These are phyloP conservation scores for Fusarium stilboides DNA, from an alignment of 2,329 filamentous ascomycete genomes.

Conservation along the genomic window DNA sequence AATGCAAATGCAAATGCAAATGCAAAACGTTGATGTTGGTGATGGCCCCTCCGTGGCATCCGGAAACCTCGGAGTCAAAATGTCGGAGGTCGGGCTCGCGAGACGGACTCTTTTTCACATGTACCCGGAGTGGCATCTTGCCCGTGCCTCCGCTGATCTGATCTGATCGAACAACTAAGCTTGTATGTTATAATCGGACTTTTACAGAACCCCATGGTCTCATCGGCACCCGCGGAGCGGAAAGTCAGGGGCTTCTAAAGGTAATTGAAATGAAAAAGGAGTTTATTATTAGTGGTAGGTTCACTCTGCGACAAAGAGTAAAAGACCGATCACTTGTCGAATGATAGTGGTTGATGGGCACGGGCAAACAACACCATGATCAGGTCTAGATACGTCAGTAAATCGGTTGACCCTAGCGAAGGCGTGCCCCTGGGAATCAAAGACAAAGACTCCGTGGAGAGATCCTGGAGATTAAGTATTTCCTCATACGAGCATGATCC, in stretches of 20 bases:
- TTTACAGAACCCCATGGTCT: neutral
- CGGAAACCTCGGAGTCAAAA: slow-evolving; percentile 24
- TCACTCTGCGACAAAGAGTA: no score
- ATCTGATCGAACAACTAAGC: neutral
- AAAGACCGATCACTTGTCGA: slow-evolving; percentile 7
- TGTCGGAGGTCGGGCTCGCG: slow-evolving; percentile 16
- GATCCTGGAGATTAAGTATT: slow-evolving; percentile 5
- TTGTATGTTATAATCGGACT: slow-evolving; percentile 2
- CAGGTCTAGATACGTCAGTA: slow-evolving; percentile 26
- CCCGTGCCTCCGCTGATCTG: slow-evolving; percentile 22
- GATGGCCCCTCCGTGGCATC: neutral
- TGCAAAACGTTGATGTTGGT: neutral
- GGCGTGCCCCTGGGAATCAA: slow-evolving; percentile 9
- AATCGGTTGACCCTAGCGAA: neutral
- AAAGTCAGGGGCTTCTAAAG: slow-evolving; percentile 4
- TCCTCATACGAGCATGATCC: slow-evolving; percentile 15
- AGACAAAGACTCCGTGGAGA: slow-evolving; percentile 8
- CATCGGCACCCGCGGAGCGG: slow-evolving; percentile 6
- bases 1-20: no score
- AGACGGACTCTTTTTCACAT: slow-evolving; percentile 7
- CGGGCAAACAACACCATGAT: slow-evolving; percentile 45
- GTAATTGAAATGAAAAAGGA: slow-evolving; percentile 8
- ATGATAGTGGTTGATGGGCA: slow-evolving; percentile 38
- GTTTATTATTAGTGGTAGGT: neutral
- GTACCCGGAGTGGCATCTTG: slow-evolving; percentile 12